Conservation (phyloP, 768 basidiomycete genomes). For the Tephrocybe sp. region DNA sequence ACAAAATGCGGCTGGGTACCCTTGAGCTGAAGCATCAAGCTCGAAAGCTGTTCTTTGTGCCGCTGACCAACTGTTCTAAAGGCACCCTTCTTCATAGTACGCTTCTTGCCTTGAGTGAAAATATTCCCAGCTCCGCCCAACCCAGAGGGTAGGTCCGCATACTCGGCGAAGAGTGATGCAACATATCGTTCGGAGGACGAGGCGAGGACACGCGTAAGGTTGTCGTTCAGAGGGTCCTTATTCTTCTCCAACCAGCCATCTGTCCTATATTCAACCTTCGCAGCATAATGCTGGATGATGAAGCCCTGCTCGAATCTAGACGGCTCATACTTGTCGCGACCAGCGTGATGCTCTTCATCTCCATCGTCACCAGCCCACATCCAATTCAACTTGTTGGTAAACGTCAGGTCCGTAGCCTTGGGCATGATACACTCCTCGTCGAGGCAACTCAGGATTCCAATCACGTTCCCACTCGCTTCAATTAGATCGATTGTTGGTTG, state of each 20-base stretch:
- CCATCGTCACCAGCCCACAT: slow-evolving; percentile 63
- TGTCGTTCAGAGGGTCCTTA: slow-evolving; percentile 97
- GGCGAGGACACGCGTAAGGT: slow-evolving; percentile 86
- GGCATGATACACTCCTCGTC: slow-evolving; percentile 99
- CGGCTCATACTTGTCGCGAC: slow-evolving; percentile 81
- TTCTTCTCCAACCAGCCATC: slow-evolving; percentile 99
- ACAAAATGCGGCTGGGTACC: slow-evolving; percentile 98
- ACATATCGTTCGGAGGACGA: slow-evolving; percentile 82
- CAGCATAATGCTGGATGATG: slow-evolving; percentile 94
- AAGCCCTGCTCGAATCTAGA: slow-evolving; percentile 93
- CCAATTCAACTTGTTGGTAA: slow-evolving; percentile 87
- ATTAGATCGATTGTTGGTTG: slow-evolving; percentile 99
- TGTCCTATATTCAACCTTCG: slow-evolving; percentile 93
- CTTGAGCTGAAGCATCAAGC: slow-evolving; percentile 88
- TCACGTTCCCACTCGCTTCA: slow-evolving; percentile 75
- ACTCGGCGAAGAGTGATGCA: slow-evolving; percentile 83
- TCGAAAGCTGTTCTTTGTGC: slow-evolving; percentile 93
- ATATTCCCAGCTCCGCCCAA: slow-evolving; percentile 36
- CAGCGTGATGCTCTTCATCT: slow-evolving; percentile 63
- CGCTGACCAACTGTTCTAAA: slow-evolving; percentile 95
- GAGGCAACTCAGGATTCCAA: slow-evolving; percentile 89
- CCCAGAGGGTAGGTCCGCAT: slow-evolving; percentile 45
- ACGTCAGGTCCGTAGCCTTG: slow-evolving; percentile 93
- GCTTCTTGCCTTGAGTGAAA: slow-evolving; percentile 61
- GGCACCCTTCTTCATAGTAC: slow-evolving; percentile 88